Conservation (phyloP, 1,284 basidiomycete genomes). For the Papiliotrema flavescens region DNA sequence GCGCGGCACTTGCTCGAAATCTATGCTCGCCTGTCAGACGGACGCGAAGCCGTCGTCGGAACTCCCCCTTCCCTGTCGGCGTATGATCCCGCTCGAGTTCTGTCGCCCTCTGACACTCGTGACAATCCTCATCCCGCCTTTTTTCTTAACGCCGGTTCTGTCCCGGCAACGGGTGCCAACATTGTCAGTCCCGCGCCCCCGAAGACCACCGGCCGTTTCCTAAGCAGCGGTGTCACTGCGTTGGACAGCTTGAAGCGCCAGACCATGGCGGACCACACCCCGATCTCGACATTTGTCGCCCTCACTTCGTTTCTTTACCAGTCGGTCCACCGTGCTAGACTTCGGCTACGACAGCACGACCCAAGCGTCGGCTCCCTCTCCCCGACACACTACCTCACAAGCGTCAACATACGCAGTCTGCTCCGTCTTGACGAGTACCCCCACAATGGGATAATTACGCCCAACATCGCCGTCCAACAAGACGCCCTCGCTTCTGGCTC, state of each 20-base stretch:
- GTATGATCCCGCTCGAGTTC: too few relatives aligned
- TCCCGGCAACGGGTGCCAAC: too few relatives aligned
- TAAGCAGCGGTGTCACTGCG: constrained; percentile 24
- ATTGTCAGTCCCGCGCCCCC: too few relatives aligned
- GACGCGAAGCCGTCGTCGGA: background rate
- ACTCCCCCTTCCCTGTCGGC: too few relatives aligned
- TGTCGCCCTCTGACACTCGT: too few relatives aligned
- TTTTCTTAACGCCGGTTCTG: too few relatives aligned
- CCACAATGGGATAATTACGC: constrained; percentile 25
- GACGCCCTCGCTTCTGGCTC: constrained; percentile 19
- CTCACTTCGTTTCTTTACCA: constrained; percentile 11
- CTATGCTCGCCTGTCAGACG: constrained; percentile 8
- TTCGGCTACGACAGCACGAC: constrained; percentile 1
- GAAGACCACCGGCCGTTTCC: constrained; percentile 8
- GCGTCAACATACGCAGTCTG: constrained; percentile 14
- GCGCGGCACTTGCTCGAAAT: constrained; percentile 15
- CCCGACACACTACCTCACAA: constrained; percentile 28
- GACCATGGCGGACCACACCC: constrained; percentile 14
- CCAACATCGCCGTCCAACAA: constrained; percentile 13
- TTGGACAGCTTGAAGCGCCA: constrained; percentile 47
- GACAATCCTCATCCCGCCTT: too few relatives aligned
- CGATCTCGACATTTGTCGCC: constrained; percentile 15
- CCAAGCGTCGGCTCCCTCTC: constrained; percentile 18
- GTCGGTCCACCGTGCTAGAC: constrained; percentile 11
- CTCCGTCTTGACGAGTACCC: constrained; percentile 24